Conservation (phyloP, 2,329 filamentous ascomycete genomes). For the Diaporthe sp. region DNA sequence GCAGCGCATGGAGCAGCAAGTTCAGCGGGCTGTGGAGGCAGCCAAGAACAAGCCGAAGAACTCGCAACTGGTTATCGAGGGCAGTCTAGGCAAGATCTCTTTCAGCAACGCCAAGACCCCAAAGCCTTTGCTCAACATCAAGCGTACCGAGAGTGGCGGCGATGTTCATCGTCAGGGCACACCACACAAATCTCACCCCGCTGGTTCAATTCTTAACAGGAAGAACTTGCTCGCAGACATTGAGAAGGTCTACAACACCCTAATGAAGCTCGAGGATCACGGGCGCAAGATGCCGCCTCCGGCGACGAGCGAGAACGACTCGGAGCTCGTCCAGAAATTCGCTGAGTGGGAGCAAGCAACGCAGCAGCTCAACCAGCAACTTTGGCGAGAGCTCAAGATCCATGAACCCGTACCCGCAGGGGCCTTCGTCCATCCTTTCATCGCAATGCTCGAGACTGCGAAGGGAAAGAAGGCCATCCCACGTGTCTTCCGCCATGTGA, state of each 20-base stretch:
- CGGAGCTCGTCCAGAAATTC: slow-evolving; percentile 79
- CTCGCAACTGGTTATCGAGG: slow-evolving; percentile 95
- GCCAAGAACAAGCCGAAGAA: slow-evolving; percentile 98
- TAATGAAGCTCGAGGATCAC: slow-evolving; percentile 96
- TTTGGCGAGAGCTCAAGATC: slow-evolving; percentile 92
- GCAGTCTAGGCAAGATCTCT: slow-evolving; percentile 96
- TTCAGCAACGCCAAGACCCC: slow-evolving; percentile 99
- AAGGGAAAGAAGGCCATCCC: slow-evolving; percentile 98
- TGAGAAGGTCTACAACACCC: slow-evolving; percentile 85
- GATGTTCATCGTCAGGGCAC: slow-evolving; percentile 67
- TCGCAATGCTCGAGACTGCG: slow-evolving; percentile 91
- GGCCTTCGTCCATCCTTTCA: slow-evolving; percentile 91
- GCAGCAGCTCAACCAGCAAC: slow-evolving; percentile 78
- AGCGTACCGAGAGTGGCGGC: slow-evolving; percentile 80
- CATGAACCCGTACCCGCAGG: slow-evolving; percentile 85
- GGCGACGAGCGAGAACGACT: slow-evolving; percentile 73
- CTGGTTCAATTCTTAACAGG: slow-evolving; percentile 73
- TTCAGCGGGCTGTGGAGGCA: slow-evolving; percentile 95
- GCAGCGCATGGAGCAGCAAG: slow-evolving; percentile 99
- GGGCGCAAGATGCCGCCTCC: slow-evolving; percentile 81
- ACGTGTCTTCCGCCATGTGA: slow-evolving; percentile 93
- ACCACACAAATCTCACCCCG: slow-evolving; percentile 56
- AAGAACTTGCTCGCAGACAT: slow-evolving; percentile 89
- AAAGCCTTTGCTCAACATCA: slow-evolving; percentile 94
- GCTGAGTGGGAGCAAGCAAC: slow-evolving; percentile 84